phyloP scores from a whole-genome alignment of 768 basidiomycete genomes.

The Mycena pura region DNA sequence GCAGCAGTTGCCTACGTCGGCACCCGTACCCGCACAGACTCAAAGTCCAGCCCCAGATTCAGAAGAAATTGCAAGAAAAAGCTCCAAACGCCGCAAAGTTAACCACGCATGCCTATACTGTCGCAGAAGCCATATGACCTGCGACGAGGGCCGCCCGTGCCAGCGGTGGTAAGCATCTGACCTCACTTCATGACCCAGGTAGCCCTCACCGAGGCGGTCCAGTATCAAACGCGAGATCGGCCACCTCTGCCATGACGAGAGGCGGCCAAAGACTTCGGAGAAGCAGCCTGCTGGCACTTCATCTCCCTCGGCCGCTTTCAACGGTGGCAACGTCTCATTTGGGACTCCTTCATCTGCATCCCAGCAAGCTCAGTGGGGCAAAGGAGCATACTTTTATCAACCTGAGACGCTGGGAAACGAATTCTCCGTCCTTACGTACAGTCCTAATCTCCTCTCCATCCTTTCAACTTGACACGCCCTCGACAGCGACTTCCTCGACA shows the following conservation, averaged over 20 bases:
- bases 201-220: conserved; percentile 4
- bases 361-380: conserved; percentile 65
- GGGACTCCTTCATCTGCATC: conserved; percentile 23
- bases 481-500: conserved; percentile 84
- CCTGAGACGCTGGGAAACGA: conserved; percentile 82
- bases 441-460: conserved; percentile 32
- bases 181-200: not conserved
- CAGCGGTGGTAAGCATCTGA: conserved; percentile 79
- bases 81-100: conserved; percentile 79
- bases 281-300: conserved; percentile 41
- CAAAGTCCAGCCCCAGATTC: conserved; percentile 29
- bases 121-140: conserved; percentile 91
- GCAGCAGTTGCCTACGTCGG: not conserved
- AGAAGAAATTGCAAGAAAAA: conserved; percentile 57
- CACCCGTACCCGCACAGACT: not conserved
- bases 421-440: conserved; percentile 81
- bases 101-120: conserved; percentile 96
- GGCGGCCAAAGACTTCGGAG: conserved; percentile 57
- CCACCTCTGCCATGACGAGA: conserved; percentile 92
- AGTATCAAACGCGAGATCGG: conserved; percentile 98
- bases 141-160: conserved; percentile 89
- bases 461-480: conserved; percentile 5
- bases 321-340: conserved; percentile 28
- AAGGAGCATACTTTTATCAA: conserved; percentile 66
- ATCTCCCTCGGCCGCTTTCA: conserved; percentile 34